Evolutionary conservation across 2,329 filamentous ascomycete genomes (phyloP).

Genomic region (Trichoderma harzianum): DNA sequence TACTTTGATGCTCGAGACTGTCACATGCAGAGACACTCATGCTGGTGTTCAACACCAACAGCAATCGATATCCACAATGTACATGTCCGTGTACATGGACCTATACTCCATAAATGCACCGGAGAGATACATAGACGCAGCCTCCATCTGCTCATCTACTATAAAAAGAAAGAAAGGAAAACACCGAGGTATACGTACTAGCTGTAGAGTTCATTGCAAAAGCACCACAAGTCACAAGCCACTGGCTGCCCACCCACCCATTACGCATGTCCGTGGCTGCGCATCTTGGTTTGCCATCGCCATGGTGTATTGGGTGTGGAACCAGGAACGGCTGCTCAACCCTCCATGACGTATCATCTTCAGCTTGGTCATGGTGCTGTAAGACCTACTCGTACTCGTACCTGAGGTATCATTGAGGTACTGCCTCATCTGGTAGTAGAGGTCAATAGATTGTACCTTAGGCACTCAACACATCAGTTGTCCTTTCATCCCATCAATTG

Average conservation of each 20-base stretch:
- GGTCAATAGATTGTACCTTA: too few relatives aligned
- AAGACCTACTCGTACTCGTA: not conserved
- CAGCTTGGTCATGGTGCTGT: not conserved
- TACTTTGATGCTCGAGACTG: not conserved
- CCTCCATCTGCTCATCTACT: not conserved
- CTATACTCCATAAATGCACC: not conserved
- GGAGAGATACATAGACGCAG: not conserved
- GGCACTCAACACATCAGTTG: too few relatives aligned
- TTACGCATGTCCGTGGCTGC: slow-evolving; percentile 16
- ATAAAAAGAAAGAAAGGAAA: not conserved
- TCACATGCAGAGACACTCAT: not conserved
- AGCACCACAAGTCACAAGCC: not conserved
- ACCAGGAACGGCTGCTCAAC: not conserved
- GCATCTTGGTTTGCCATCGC: slow-evolving; percentile 9
- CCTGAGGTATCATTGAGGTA: not conserved
- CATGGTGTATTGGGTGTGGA: slow-evolving; percentile 3
- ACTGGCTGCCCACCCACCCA: not conserved
- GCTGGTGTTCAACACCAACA: not conserved
- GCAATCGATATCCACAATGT: not conserved
- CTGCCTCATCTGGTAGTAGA: not conserved
- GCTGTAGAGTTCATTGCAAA: not conserved
- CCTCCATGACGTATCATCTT: slow-evolving; percentile 7
- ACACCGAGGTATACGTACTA: not conserved
- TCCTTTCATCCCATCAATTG: not conserved
- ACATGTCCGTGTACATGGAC: not conserved